A percentile compares a stretch with the other conserved stretches of the same genome.
phyloP scores from a whole-genome alignment of 2,329 filamentous ascomycete species.

The Diaporthe citri region DNA sequence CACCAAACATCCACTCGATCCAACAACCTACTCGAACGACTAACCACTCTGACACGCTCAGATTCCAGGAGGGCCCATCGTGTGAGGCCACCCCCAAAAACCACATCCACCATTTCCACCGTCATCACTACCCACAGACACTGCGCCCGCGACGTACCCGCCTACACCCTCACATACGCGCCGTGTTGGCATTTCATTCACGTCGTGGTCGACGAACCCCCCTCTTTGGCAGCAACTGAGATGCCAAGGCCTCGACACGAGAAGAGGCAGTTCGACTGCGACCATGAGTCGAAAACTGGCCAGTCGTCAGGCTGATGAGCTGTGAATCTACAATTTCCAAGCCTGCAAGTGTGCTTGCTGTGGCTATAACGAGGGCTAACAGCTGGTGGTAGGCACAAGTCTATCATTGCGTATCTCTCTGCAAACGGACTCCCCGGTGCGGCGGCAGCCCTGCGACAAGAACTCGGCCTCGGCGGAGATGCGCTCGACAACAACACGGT shows the following conservation, averaged over 20 bases:
- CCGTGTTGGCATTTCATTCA: not conserved
- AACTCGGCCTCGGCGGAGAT: conserved; percentile 78
- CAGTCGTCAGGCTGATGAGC: conserved; percentile 85
- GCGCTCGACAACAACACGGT: conserved; percentile 82
- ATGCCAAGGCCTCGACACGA: not conserved
- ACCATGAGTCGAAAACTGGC: conserved; percentile 77
- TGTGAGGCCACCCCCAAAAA: not conserved
- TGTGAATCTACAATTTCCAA: conserved; percentile 68
- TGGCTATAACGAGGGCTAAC: conserved; percentile 30
- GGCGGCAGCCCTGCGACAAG: conserved; percentile 79
- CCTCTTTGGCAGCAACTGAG: not conserved
- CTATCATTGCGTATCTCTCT: conserved; percentile 89
- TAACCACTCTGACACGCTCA: conserved; percentile 21
- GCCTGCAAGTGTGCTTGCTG: conserved; percentile 38
- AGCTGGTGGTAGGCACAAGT: conserved; percentile 78
- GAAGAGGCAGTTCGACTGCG: not conserved
- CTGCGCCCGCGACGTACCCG: too few species aligned
- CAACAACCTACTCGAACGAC: not conserved
- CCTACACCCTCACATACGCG: too few species aligned
- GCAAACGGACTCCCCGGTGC: conserved; percentile 78
- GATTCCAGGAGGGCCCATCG: not conserved
- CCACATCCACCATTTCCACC: not conserved
- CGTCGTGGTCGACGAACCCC: not conserved
- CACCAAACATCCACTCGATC: not conserved
- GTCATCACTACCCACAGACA: too few species aligned